phyloP scores from a whole-genome alignment of 1,139 yeast genomes.

The Yamadazyma atlantica region DNA sequence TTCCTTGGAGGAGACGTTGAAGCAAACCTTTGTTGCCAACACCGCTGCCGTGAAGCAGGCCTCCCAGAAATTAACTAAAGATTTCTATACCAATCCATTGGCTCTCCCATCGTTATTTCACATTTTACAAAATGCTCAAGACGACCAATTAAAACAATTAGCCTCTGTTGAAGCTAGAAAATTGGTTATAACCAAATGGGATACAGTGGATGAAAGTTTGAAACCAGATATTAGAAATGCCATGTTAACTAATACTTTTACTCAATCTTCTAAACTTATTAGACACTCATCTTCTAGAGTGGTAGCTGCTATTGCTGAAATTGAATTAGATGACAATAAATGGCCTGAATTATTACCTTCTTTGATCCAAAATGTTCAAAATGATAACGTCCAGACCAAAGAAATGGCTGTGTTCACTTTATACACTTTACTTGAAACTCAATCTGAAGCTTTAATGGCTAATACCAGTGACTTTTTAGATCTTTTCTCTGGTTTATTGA shows the following conservation, averaged over 20 bases:
- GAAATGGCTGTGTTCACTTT: conserved; percentile 85
- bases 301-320: conserved; percentile 79
- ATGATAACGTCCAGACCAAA: conserved; percentile 59
- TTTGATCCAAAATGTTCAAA: conserved; percentile 69
- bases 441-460: conserved; percentile 59
- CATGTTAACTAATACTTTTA: conserved; percentile 67
- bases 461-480: conserved; percentile 68
- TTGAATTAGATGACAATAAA: conserved; percentile 60
- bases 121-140: conserved; percentile 66
- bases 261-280: conserved; percentile 55
- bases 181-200: conserved; percentile 75
- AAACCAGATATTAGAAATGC: conserved; percentile 66
- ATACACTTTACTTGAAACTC: conserved; percentile 75
- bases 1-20: conserved; percentile 75
- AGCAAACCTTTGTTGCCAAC: conserved; percentile 74
- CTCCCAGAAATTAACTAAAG: conserved; percentile 68
- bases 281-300: conserved; percentile 91
- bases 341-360: conserved; percentile 82
- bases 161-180: conserved; percentile 97
- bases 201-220: conserved; percentile 46
- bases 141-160: conserved; percentile 69
- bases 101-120: conserved; percentile 83
- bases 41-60: conserved; percentile 81
- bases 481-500: conserved; percentile 66
- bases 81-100: conserved; percentile 68